Base-by-base conservation (phyloP, 2,329 filamentous ascomycete genomes). In the Ambrosiella xylebori region DNA sequence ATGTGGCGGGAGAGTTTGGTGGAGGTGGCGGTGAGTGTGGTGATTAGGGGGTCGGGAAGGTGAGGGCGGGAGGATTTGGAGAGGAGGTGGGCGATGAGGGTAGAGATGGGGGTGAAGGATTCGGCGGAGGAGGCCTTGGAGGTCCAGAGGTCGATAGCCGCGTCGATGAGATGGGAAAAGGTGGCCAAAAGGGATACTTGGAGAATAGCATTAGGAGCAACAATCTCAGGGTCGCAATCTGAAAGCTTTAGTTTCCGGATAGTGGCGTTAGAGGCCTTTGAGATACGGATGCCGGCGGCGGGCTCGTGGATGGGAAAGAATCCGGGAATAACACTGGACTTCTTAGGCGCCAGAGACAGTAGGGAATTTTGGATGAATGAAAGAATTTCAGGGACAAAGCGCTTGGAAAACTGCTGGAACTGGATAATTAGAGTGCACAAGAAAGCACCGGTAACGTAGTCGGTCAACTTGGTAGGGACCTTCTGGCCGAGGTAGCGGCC, bases 311-410 rank as follows among this genome's bases (percentile, higher is more conserved):
- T 66, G 1, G 84, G 83, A 65, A 86, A 85, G 61, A 69, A 71
- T 2, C 78, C 80, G 1, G 77, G 67, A n/a, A 68, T 64, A 8
- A 71, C 70, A 8, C 70, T 66, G 2, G 74, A 64, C 52, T 77
- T 74, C 11, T 68, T 66, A 1, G 84, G 85, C n/a, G 80, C 76
- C 36, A 91, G 73, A 8, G 80, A 76, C 62, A 74, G 78, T 17
- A 97, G 71, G 0, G 84, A 85, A 68, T 91, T 89, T 50, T 88
- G 71, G 35, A 80, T 78, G 68, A 89, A 96, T 67, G 88, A 88
- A 64, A 95, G 75, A 38, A 90, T 77, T 70, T 98, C 93, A 0
- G 93, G 93, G 52, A 96, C 77, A 69, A 91, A 95, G 65, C 93
- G 79, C 72, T 89, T 93, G 4, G 91, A 84, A 6, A 91, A 73